Percentiles rank a stretch among this genome's conserved stretches.
Evolutionary conservation across 495 filamentous ascomycete species (phyloP).

Genomic region (Paragyromitra xinjiangensis): DNA sequence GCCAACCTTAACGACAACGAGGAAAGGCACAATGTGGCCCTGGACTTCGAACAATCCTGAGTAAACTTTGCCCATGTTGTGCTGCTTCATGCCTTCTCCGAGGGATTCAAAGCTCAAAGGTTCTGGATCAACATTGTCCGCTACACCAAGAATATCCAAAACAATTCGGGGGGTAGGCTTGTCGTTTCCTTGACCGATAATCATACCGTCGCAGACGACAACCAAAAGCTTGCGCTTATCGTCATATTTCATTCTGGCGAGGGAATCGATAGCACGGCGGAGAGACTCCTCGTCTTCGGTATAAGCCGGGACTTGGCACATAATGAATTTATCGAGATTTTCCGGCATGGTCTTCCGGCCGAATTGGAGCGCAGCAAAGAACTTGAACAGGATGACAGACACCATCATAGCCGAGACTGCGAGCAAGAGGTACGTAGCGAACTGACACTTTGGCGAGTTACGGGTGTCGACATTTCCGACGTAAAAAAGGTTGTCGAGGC

Average conservation of each 20-base stretch:
- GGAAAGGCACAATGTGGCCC: slow-evolving; percentile 96
- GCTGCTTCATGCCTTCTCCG: slow-evolving; percentile 94
- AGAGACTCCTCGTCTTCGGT: slow-evolving; percentile 98
- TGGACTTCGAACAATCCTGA: slow-evolving; percentile 97
- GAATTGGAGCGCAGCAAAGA: slow-evolving; percentile 95
- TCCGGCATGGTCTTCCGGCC: slow-evolving; percentile 88
- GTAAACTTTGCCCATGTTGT: slow-evolving; percentile 99
- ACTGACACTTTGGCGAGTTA: slow-evolving; percentile 83
- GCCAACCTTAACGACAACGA: slow-evolving; percentile 96
- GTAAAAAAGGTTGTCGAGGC: slow-evolving; percentile 95
- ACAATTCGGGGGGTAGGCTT: slow-evolving; percentile 94
- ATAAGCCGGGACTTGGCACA: slow-evolving; percentile 96
- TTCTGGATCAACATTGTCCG: slow-evolving; percentile 93
- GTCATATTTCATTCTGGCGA: slow-evolving; percentile 94
- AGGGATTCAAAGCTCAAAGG: slow-evolving; percentile 96
- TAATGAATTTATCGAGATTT: slow-evolving; percentile 97
- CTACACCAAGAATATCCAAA: slow-evolving; percentile 93
- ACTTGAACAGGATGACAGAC: slow-evolving; percentile 90
- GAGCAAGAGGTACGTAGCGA: slow-evolving; percentile 89
- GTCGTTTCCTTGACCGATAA: slow-evolving; percentile 98
- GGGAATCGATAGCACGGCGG: slow-evolving; percentile 94
- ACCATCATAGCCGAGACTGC: slow-evolving; percentile 85
- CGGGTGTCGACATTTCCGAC: slow-evolving; percentile 91
- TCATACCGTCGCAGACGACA: slow-evolving; percentile 98
- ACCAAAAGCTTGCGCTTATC: slow-evolving; percentile 97